Evolutionary conservation across 2,329 filamentous ascomycete genomes (phyloP).

Genomic region (Apiospora malaysiana): DNA sequence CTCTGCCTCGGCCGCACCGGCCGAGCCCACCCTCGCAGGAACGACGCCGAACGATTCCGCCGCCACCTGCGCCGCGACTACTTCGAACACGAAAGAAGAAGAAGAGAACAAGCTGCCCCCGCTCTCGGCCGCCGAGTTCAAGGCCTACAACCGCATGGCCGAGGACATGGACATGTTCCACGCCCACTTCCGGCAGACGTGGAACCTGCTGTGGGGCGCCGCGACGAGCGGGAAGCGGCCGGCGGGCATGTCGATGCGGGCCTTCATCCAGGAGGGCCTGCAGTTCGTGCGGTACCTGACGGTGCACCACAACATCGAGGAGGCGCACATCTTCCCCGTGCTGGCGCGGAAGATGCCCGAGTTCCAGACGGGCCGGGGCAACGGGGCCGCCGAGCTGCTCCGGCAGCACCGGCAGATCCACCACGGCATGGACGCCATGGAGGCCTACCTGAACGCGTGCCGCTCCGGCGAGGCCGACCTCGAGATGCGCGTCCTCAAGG

Average conservation of each 20-base stretch:
- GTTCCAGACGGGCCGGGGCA: slow-evolving; percentile 55
- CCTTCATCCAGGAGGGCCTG: slow-evolving; percentile 73
- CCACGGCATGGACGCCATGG: slow-evolving; percentile 70
- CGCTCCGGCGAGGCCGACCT: slow-evolving; percentile 66
- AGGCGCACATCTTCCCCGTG: slow-evolving; percentile 78
- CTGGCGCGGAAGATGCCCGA: slow-evolving; percentile 80
- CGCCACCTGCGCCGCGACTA: slow-evolving; percentile 1
- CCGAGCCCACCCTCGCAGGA: not conserved
- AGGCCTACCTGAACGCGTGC: slow-evolving; percentile 69
- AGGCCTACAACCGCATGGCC: slow-evolving; percentile 73
- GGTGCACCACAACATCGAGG: slow-evolving; percentile 83
- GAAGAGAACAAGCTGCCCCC: slow-evolving; percentile 55
- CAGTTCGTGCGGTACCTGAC: slow-evolving; percentile 74
- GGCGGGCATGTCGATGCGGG: slow-evolving; percentile 66
- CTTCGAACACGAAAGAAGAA: not conserved
- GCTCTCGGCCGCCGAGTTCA: slow-evolving; percentile 70
- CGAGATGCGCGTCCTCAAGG: slow-evolving; percentile 64
- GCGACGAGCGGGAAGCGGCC: slow-evolving; percentile 66
- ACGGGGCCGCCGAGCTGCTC: slow-evolving; percentile 65
- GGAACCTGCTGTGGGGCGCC: slow-evolving; percentile 73
- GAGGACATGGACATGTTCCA: slow-evolving; percentile 75
- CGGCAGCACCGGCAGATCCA: slow-evolving; percentile 83
- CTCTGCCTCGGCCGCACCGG: not conserved
- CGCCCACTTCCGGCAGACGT: slow-evolving; percentile 75
- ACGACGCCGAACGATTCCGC: not conserved